Conservation (phyloP, 139 green algal genomes). For the Volvox africanus region DNA sequence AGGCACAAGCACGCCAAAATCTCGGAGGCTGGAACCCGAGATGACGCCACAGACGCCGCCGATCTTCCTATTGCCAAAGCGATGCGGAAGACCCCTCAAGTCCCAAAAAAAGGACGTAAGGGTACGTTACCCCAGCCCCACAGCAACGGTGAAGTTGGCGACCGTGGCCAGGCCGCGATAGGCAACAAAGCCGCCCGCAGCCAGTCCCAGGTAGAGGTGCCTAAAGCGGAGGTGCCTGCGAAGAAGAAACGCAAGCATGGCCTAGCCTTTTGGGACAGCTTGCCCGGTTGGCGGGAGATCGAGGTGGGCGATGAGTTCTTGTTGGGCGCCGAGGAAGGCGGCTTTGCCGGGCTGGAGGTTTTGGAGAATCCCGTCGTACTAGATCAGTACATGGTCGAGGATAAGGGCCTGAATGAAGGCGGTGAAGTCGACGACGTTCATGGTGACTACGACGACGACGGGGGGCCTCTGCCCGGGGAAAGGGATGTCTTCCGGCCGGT, state of each 20-base stretch:
- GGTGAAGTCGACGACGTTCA: neutral
- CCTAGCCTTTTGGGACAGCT: slow-evolving; percentile 31
- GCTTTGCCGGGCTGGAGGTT: slow-evolving; percentile 86
- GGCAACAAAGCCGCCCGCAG: neutral
- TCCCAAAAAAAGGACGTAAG: neutral
- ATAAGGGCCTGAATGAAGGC: neutral
- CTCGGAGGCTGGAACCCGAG: neutral
- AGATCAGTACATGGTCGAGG: slow-evolving; percentile 38
- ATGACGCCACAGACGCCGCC: neutral
- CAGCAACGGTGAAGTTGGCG: neutral
- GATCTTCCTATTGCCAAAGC: too few relatives aligned
- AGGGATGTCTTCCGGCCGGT: neutral
- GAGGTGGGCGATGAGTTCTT: slow-evolving; percentile 75
- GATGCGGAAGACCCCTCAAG: neutral
- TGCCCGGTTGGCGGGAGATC: slow-evolving; percentile 72
- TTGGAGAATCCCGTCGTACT: slow-evolving; percentile 63
- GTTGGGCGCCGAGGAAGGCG: slow-evolving; percentile 79
- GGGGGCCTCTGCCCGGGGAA: too few relatives aligned
- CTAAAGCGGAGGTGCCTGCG: neutral
- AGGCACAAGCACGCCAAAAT: slow-evolving; percentile 6
- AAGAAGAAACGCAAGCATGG: neutral
- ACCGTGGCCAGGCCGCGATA: neutral
- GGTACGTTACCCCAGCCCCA: neutral
- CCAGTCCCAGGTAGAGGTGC: neutral
- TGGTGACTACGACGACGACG: neutral